Evolutionary conservation across 352 stramenopile genomes (phyloP), one percentile per base, ranked within the genome.

Genomic region (Hyaloperonospora arabidopsidis): DNA sequence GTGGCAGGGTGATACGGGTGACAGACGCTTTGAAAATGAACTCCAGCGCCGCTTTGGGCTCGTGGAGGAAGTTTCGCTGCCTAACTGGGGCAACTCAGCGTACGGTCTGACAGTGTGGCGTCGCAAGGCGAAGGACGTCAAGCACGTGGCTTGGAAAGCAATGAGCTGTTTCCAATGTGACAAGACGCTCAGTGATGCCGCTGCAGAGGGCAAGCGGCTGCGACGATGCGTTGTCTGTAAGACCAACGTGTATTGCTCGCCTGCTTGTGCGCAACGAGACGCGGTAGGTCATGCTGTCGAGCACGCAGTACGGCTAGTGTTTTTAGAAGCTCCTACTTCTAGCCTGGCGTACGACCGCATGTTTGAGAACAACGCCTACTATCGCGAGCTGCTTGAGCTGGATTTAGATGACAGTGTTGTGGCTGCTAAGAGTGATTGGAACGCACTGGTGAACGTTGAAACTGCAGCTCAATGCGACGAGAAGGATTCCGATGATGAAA

Each of bases 51-150:
- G 61, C 3, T 92, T 88, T 62, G 49, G 34, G 14, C 63, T 89
- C 2, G 65, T 76, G 44, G 57, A 77, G 44, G 67, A 87, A 52
- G 46, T 87, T 15, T 53, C 54, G 38, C 66, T 92, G 48, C 81
- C 81, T 14, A 92, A 89, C 49, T 92, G 79, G 79, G 75, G 74
- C 40, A 89, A 92, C 64, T 84, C 81, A 23, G 75, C 81, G 15
- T 89, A 86, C 60, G 70, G 67, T 34, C 49, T 92, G 34, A 89
- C 76, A 6, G 70, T 92, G 8, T 92, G 81, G 81, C 63, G 75
- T 38, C 72, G 76, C 19, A 82, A 75, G 55, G 36, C 47, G n/a
- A 58, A 56, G 21, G 23, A 48, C 8, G 40, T 55, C 1, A 40
- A 67, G 29, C 0, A 44, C n/a, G 43, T 43, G 10, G 38, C 23